A percentile compares a stretch with the other conserved stretches of the same genome.
phyloP scores from a whole-genome alignment of 768 basidiomycete species.

The Amanita rimosa region DNA sequence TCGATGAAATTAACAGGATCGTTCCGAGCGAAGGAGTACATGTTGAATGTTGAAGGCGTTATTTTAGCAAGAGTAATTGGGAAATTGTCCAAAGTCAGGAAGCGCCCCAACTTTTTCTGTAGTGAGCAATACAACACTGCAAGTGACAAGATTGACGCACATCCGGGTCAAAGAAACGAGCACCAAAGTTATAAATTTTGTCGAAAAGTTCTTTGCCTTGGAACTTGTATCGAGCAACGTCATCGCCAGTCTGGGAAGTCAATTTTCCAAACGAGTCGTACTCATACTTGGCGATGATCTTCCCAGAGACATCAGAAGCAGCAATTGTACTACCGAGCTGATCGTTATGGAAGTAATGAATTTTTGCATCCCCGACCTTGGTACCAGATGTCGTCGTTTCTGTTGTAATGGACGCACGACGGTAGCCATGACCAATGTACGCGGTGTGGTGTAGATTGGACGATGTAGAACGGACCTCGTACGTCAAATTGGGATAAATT shows the following conservation, averaged over 20 bases:
- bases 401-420: background rate
- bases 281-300: background rate
- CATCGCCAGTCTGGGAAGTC: background rate
- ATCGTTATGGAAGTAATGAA: background rate
- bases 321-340: background rate
- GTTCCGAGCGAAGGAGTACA: slow-evolving; percentile 8
- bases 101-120: background rate
- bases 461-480: background rate
- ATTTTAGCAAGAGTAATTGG: background rate
- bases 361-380: no score
- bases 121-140: background rate
- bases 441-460: background rate
- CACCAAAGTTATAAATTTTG: background rate
- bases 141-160: background rate
- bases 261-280: background rate
- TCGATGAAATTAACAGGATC: slow-evolving; percentile 10
- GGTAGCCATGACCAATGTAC: background rate
- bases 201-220: background rate
- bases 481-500: background rate
- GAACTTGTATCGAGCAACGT: background rate
- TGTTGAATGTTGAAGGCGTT: slow-evolving; percentile 7
- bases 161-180: background rate
- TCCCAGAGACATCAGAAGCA: background rate
- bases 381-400: background rate
- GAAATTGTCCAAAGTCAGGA: background rate